Percentiles rank a stretch among this genome's conserved stretches.
phyloP scores from a whole-genome alignment of 176 grass and related monocot genomes.

The Ensete ventricosum region DNA sequence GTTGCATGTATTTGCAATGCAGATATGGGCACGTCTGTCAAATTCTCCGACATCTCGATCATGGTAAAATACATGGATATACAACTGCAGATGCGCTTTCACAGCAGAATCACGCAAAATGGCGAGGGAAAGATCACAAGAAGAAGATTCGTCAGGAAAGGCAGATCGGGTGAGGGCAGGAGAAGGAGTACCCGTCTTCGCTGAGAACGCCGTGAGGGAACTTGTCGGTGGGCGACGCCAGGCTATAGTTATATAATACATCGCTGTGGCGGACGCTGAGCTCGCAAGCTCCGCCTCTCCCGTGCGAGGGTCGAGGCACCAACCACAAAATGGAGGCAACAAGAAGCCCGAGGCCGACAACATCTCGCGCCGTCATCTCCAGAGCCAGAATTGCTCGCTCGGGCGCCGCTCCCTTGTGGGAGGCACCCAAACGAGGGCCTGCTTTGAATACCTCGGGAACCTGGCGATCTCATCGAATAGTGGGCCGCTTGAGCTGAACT shows the following conservation, averaged over 20 bases:
- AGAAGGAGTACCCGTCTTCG: constrained; percentile 57
- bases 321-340: constrained; percentile 22
- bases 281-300: constrained; percentile 34
- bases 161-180: not conserved
- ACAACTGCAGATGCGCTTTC: no score
- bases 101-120: not conserved
- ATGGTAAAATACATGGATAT: no score
- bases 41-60: no score
- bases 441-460: no score
- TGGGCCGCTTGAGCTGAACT: no score
- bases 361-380: constrained; percentile 24
- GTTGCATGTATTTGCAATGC: not conserved
- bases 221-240: constrained; percentile 45
- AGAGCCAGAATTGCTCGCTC: not conserved
- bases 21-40: not conserved
- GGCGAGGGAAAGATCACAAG: not conserved
- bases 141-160: not conserved
- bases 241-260: constrained; percentile 60
- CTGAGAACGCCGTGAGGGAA: constrained; percentile 79
- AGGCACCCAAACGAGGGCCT: no score
- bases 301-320: not conserved
- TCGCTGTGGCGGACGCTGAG: constrained; percentile 28
- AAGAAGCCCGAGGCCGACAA: not conserved
- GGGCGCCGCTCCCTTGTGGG: no score
- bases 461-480: no score